Percentiles rank a stretch among this genome's conserved stretches.
Conservation (phyloP, 805 yeast genomes). For the Candida methanosorbosa region DNA sequence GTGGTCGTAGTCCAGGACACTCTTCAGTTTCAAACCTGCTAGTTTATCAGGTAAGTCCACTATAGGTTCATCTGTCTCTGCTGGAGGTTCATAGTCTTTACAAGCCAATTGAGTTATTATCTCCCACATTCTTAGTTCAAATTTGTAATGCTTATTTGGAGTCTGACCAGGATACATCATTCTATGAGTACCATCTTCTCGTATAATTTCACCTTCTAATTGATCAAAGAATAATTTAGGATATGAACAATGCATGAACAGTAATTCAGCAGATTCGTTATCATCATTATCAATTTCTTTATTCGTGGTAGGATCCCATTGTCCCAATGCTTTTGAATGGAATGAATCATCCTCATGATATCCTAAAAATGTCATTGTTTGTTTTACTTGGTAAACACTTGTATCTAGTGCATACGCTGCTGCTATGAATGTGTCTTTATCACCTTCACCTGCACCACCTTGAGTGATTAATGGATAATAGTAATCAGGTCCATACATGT, state of each 20-base stretch:
- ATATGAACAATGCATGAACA: constrained; percentile 21
- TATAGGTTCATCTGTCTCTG: too few species aligned
- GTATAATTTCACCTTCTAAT: constrained; percentile 11
- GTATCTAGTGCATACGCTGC: constrained; percentile 42
- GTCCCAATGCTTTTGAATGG: constrained; percentile 35
- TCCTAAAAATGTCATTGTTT: constrained; percentile 44
- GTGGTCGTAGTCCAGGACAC: constrained; percentile 14
- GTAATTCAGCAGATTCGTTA: constrained; percentile 26
- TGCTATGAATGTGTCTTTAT: constrained; percentile 66
- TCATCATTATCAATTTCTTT: constrained; percentile 15
- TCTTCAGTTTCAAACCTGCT: constrained; percentile 10
- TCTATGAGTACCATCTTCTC: constrained; percentile 15
- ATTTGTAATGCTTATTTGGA: constrained; percentile 24
- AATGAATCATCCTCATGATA: constrained; percentile 25
- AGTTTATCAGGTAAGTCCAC: not conserved
- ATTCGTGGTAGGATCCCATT: constrained; percentile 32
- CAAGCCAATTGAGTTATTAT: constrained; percentile 29
- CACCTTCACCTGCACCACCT: constrained; percentile 73
- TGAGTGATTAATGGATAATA: constrained; percentile 63
- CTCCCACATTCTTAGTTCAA: constrained; percentile 32
- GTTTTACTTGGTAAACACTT: constrained; percentile 39
- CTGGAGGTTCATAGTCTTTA: constrained; percentile 6
- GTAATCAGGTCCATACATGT: constrained; percentile 52
- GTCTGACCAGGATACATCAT: constrained; percentile 22
- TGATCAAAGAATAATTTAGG: constrained; percentile 37